Conservation (phyloP, 306 rosid genomes). For the Leucaena leucocephala region DNA sequence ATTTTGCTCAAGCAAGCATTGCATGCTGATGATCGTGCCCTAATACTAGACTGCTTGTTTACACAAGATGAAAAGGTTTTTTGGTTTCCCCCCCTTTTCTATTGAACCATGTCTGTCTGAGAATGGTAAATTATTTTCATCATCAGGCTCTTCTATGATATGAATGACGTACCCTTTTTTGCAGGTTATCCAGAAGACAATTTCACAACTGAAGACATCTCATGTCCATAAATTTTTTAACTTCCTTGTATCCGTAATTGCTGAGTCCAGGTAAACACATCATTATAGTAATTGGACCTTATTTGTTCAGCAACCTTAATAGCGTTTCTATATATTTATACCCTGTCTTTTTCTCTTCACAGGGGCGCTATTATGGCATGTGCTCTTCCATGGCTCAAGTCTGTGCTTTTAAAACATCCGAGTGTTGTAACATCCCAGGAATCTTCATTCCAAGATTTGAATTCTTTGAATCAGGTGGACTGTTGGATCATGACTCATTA, state of each 20-base stretch:
- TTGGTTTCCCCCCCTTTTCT: background rate
- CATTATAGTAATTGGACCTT: background rate
- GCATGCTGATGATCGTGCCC: conserved; percentile 76
- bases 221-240: conserved; percentile 70
- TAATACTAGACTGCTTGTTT: conserved; percentile 73
- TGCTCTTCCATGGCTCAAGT: conserved; percentile 77
- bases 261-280: conserved; percentile 64
- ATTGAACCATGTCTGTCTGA: background rate
- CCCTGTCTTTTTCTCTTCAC: background rate
- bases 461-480: conserved; percentile 78
- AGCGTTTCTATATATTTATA: background rate
- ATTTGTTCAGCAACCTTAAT: background rate
- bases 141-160: background rate
- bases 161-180: conserved; percentile 28
- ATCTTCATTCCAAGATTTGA: conserved; percentile 69
- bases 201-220: conserved; percentile 64
- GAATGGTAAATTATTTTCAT: background rate
- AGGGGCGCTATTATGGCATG: conserved; percentile 84
- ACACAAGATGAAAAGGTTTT: conserved; percentile 77
- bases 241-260: conserved; percentile 55
- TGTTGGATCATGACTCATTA: conserved; percentile 4
- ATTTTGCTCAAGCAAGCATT: conserved; percentile 83
- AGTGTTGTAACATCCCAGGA: conserved; percentile 78
- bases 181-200: conserved; percentile 76
- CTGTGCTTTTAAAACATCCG: conserved; percentile 74